Evolutionary conservation across 192 early-diverging fungal species (phyloP).

Genomic region (Coemansia sp.): DNA sequence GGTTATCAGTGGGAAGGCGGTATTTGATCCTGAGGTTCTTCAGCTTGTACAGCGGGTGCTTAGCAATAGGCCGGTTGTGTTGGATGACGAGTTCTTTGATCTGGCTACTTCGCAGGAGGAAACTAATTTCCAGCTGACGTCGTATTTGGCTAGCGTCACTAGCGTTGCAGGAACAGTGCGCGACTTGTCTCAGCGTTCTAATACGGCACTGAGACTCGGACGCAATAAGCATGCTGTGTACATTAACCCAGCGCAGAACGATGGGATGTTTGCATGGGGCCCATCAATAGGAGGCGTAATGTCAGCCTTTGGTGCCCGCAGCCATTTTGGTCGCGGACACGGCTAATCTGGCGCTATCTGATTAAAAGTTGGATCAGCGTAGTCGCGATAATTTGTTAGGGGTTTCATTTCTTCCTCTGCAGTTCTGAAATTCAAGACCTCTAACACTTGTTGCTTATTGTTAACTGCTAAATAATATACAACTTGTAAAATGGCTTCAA

Average conservation of each 20-base stretch:
- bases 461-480: neutral
- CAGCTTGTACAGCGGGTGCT: constrained; percentile 53
- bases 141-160: constrained; percentile 35
- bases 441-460: neutral
- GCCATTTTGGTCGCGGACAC: constrained; percentile 2
- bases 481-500: constrained; percentile 34
- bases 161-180: constrained; percentile 29
- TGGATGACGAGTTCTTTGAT: constrained; percentile 38
- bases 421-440: neutral
- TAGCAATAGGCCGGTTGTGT: constrained; percentile 42
- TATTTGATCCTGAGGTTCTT: constrained; percentile 48
- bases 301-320: constrained; percentile 20
- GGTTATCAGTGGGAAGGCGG: constrained; percentile 30
- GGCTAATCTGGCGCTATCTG: constrained; percentile 16
- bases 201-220: constrained; percentile 29
- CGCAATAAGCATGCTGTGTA: constrained; percentile 33
- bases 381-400: neutral
- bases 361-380: neutral
- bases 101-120: constrained; percentile 49
- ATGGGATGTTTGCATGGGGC: constrained; percentile 34
- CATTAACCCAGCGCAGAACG: constrained; percentile 23
- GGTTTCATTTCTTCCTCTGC: neutral
- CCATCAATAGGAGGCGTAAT: constrained; percentile 20
- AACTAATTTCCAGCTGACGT: constrained; percentile 43
- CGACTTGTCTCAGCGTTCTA: constrained; percentile 35